Evolutionary conservation across 768 basidiomycete species (phyloP).

Genomic region (Leucosporidium yakuticum): DNA sequence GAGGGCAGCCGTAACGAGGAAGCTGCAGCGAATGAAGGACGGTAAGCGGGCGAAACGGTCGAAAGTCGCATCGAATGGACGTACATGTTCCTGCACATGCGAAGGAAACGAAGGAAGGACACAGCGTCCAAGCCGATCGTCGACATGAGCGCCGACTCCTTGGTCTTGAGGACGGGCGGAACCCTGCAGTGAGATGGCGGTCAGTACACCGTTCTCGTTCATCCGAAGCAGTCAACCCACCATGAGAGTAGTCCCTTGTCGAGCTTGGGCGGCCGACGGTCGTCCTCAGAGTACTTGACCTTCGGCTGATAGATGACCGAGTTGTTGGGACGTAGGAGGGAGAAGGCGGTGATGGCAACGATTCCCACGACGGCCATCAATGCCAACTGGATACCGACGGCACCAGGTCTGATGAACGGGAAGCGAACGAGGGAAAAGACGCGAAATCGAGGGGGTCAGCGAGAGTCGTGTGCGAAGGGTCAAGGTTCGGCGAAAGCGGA

Average conservation of each 20-base stretch:
- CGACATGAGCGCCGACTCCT: constrained; percentile 45
- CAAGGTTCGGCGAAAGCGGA: not conserved
- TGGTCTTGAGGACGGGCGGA: constrained; percentile 25
- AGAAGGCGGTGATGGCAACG: constrained; percentile 55
- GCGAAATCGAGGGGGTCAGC: not conserved
- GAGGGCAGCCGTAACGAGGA: constrained; percentile 58
- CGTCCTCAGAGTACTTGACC: constrained; percentile 41
- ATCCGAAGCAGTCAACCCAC: constrained; percentile 39
- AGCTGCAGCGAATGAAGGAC: constrained; percentile 48
- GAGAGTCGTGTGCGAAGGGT: not conserved
- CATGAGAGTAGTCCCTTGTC: constrained; percentile 79
- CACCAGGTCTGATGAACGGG: not conserved
- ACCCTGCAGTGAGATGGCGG: constrained; percentile 12
- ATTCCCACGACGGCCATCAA: constrained; percentile 25
- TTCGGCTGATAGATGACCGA: constrained; percentile 36
- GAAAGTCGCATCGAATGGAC: not conserved
- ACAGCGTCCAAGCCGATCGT: constrained; percentile 90
- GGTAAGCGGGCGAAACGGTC: not conserved
- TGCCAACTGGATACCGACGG: constrained; percentile 32
- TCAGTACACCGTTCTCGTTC: not conserved
- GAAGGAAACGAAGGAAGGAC: constrained; percentile 81
- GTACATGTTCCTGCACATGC: constrained; percentile 49
- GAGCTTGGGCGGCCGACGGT: constrained; percentile 54
- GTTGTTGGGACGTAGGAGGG: constrained; percentile 79
- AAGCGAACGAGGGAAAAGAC: not conserved